Evolutionary conservation across 371 early-diverging fungal genomes (phyloP).

Genomic region (Quaeritorhiza haematococci): DNA sequence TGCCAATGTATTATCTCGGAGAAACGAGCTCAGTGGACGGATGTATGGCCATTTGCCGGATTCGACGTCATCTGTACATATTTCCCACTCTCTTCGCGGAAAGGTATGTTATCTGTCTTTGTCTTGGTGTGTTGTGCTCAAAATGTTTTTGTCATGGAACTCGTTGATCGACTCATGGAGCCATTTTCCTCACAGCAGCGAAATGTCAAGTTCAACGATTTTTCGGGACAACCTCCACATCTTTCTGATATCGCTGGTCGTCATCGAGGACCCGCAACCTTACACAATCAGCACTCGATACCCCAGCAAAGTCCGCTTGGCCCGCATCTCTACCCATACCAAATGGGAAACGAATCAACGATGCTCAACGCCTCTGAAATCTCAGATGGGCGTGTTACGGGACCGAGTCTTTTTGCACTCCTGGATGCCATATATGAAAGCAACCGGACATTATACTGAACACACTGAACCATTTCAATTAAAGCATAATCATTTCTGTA

Average conservation of each 20-base stretch:
- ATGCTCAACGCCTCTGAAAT: slow-evolving; percentile 10
- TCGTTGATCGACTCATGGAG: not conserved
- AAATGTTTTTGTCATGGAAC: not conserved
- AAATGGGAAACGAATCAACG: not conserved
- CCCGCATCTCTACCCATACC: not conserved
- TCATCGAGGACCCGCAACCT: not conserved
- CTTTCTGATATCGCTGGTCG: not conserved
- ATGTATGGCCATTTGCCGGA: not conserved
- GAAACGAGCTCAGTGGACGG: not conserved
- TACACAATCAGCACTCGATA: not conserved
- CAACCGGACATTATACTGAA: slow-evolving; percentile 2
- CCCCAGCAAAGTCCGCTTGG: not conserved
- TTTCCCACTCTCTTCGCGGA: not conserved
- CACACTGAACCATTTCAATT: too few relatives aligned
- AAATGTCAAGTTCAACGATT: not conserved
- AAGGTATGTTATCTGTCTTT: not conserved
- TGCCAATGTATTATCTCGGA: slow-evolving; percentile 24
- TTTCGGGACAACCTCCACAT: not conserved
- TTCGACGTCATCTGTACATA: too few relatives aligned
- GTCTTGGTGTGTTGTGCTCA: not conserved
- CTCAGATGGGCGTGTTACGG: slow-evolving; percentile 11
- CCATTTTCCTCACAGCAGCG: not conserved
- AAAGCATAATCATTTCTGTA: too few relatives aligned
- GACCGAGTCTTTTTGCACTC: slow-evolving; percentile 26
- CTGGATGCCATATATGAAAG: slow-evolving; percentile 31